These are phyloP conservation scores for Tricholoma hemisulphureum DNA, from an alignment of 768 basidiomycete species.

Conservation along the genomic window DNA sequence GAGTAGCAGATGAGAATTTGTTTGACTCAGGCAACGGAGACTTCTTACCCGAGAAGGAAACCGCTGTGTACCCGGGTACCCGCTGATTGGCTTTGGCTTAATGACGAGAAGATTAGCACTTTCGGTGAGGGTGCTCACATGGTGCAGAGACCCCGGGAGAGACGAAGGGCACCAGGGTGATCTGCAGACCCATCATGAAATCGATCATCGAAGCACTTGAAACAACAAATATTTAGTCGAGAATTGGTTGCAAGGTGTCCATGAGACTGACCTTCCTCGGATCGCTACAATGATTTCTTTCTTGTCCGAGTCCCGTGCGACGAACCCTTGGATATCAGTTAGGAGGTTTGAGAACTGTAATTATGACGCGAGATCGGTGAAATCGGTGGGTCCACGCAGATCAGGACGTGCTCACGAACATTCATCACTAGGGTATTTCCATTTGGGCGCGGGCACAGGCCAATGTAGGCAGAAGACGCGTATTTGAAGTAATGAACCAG, in stretches of 20 bases:
- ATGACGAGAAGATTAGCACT: neutral
- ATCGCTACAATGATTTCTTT: conserved; percentile 50
- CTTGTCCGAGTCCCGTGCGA: conserved; percentile 45
- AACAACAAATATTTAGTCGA: neutral
- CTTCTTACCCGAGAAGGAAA: conserved; percentile 46
- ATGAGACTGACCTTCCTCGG: conserved; percentile 44
- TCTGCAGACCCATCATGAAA: conserved; percentile 40
- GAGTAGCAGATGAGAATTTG: neutral
- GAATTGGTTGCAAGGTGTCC: neutral
- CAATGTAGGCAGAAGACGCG: conserved; percentile 48
- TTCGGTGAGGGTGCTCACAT: conserved; percentile 23
- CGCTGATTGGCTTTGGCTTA: conserved; percentile 21
- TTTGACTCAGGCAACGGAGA: neutral
- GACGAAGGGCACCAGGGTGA: conserved; percentile 43
- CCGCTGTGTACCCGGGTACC: conserved; percentile 47
- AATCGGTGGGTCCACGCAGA: neutral
- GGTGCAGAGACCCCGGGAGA: conserved; percentile 44
- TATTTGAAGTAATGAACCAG: conserved; percentile 56
- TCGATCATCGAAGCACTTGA: conserved; percentile 42
- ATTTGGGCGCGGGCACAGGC: conserved; percentile 48
- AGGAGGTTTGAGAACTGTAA: conserved; percentile 39
- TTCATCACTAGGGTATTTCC: conserved; percentile 41
- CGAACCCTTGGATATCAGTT: conserved; percentile 48
- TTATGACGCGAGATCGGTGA: neutral
- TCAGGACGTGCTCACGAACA: neutral